Base-by-base conservation (phyloP, 345 rosid species). In the Dimocarpus longan region DNA sequence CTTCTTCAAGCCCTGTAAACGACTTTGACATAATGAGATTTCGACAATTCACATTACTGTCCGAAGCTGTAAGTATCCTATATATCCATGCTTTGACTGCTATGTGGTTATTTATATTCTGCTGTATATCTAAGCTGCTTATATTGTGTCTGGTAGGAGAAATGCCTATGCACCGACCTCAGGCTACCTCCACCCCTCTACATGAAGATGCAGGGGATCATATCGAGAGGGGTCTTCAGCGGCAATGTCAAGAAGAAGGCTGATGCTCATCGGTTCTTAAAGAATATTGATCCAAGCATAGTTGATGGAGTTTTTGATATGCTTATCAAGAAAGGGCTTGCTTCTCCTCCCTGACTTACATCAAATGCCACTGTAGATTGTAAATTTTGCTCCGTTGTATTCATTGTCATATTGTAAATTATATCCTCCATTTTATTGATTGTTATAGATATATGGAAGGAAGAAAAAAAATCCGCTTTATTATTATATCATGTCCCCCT, bases 251-350 rank as follows among this genome's bases (percentile, higher is more conserved):
- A 86, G 0, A 94, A 89, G 88, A 96, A 93, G 82, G 78, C 91
- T 0, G 98, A 96, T 80, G 98, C 97, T 50, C 87, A 91, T 85
- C 82, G 81, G 57, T 74, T 93, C 72, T 95, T 95, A 91, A 32
- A 32, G 37, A 89, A 85, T 92, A 83, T 93, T 12, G 98, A 96
- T 43, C 78, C 93, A 26, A 85, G 81, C 87, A 94, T 90, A 87
- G 87, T 91, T 44, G 99, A 96, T 57, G 79, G 93, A 57, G 97
- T 96, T 26, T 94, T 94, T 78, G 98, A 96, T 72, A 91, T 94
- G 91, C 95, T 96, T 46, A 95, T 94, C 81, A 91, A 89, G 82
- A 96, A 96, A 83, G 99, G 98, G 50, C 87, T 96, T 78, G 97
- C 22, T 57, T 21, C 97, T 78, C 90, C 81, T 2, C 89, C 90